Conservation (phyloP, 345 rosid species). For the Durio zibethinus region DNA sequence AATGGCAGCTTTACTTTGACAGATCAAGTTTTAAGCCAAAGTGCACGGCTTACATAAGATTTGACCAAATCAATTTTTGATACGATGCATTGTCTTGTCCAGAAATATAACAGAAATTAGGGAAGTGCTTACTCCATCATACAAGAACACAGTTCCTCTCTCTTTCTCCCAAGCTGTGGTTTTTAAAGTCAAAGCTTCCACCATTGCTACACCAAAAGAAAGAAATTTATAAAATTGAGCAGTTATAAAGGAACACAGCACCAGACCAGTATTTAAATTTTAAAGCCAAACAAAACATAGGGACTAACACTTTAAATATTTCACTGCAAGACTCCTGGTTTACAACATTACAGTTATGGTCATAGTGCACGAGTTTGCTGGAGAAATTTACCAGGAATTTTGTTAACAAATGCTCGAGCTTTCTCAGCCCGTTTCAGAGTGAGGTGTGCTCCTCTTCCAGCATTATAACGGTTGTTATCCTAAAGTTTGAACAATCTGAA, state of each 20-base stretch:
- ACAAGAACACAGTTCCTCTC: constrained; percentile 56
- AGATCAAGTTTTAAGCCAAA: neutral
- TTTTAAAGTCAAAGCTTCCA: constrained; percentile 52
- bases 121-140: constrained; percentile 65
- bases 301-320: neutral
- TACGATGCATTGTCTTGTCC: neutral
- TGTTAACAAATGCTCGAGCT: constrained; percentile 56
- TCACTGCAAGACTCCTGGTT: neutral
- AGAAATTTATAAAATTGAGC: neutral
- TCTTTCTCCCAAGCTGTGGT: constrained; percentile 63
- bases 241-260: neutral
- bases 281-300: neutral
- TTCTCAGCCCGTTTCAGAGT: constrained; percentile 71
- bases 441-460: constrained; percentile 78
- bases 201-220: constrained; percentile 44
- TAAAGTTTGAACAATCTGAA: constrained; percentile 23
- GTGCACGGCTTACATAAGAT: neutral
- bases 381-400: constrained; percentile 60
- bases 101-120: neutral
- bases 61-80: neutral
- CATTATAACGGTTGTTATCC: constrained; percentile 74
- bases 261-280: neutral
- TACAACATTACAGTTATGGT: neutral
- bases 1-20: neutral
- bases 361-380: neutral